These are phyloP conservation scores for Pleurotus platypus DNA, from an alignment of 768 basidiomycete genomes.

Conservation along the genomic window DNA sequence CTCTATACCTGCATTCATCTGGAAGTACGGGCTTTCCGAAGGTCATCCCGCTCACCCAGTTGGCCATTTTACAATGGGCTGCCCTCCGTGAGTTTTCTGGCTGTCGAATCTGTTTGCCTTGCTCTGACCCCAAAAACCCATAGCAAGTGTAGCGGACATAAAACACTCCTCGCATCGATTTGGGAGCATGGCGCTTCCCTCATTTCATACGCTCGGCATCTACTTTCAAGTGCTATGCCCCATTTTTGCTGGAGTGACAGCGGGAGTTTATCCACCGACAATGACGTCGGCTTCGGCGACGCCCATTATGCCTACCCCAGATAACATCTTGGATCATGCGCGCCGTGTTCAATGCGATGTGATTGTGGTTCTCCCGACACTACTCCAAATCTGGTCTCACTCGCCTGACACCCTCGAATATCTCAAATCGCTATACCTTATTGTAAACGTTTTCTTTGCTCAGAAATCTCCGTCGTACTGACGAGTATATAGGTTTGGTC, in stretches of 20 bases:
- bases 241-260: conserved; percentile 19
- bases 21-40: conserved; percentile 8
- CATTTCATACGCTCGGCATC: conserved; percentile 36
- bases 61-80: conserved; percentile 9
- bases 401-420: conserved; percentile 19
- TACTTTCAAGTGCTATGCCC: conserved; percentile 25
- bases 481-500: not conserved
- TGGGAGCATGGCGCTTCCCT: conserved; percentile 28
- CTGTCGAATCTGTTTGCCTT: not conserved
- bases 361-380: conserved; percentile 32
- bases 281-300: conserved; percentile 14
- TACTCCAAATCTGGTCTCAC: conserved; percentile 34
- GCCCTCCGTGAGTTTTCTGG: conserved; percentile 25
- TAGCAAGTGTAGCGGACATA: conserved; percentile 12
- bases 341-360: conserved; percentile 20
- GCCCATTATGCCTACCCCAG: conserved; percentile 34
- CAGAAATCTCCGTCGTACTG: not conserved
- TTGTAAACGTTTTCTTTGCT: conserved; percentile 14
- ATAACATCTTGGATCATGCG: conserved; percentile 33
- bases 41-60: conserved; percentile 1
- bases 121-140: conserved; percentile 4
- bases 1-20: conserved; percentile 26
- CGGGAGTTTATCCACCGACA: conserved; percentile 29
- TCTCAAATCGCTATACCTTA: conserved; percentile 17
- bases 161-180: too few species aligned